Conservation (phyloP, 805 yeast genomes). For the Candida schatavii region DNA sequence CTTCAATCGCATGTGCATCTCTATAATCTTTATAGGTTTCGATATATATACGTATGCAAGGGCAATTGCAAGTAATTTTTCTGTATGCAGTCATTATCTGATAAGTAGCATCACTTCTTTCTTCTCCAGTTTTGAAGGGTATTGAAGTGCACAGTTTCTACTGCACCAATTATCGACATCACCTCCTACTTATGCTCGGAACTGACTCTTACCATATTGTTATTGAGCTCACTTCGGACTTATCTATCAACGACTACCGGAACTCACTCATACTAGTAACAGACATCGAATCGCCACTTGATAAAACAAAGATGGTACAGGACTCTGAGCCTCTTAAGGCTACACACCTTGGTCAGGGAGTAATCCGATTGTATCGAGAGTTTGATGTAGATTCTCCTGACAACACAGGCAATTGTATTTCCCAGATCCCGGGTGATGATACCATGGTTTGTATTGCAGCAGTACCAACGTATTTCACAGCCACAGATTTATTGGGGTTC, state of each 20-base stretch:
- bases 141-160: no score
- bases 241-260: conserved; percentile 27
- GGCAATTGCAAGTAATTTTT: not conserved
- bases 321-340: conserved; percentile 55
- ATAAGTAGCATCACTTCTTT: no score
- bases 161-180: no score
- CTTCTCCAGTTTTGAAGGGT: no score
- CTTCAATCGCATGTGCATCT: no score
- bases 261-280: conserved; percentile 27
- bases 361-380: conserved; percentile 63
- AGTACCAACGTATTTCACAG: conserved; percentile 82
- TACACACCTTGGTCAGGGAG: conserved; percentile 67
- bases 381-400: conserved; percentile 29
- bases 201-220: conserved; percentile 39
- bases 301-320: conserved; percentile 17
- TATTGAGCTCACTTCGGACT: conserved; percentile 20
- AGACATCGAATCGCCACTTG: conserved; percentile 20
- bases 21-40: not conserved
- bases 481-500: conserved; percentile 78
- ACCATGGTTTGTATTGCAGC: conserved; percentile 79
- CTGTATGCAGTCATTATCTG: no score
- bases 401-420: not conserved
- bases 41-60: not conserved
- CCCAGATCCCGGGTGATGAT: conserved; percentile 45
- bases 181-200: conserved; percentile 44